Base-by-base conservation (phyloP, 176 grass and related monocot species). In the Urochloa ruziziensis region DNA sequence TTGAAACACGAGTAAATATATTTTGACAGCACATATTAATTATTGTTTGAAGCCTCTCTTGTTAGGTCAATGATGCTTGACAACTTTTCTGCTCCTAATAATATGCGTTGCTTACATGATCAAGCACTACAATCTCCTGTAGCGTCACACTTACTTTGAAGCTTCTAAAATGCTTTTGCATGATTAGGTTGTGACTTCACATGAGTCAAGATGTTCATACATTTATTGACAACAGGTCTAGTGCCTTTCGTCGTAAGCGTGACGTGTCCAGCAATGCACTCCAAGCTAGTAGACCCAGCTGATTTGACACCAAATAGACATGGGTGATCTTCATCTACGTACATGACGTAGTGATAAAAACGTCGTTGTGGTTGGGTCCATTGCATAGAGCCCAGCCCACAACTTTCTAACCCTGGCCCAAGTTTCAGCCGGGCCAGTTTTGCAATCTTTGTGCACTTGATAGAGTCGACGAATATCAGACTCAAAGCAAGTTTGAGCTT, bases 61-160 rank as follows among this genome's bases (percentile, higher is more conserved):
- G 0, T 10, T 74, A 2, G 71, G 5, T 35, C 30, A 54, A 7
- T 65, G 17, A 35, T 65, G 62, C 70, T 33, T 34, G 46, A 1
- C 70, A 33, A 32, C 70, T 73, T 71, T 71, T 52, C 27, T 51
- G 18, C 18, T 73, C 28, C 46, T 10, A 23, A 51, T 52, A 73
- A 73, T 30, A 16, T 30, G 30, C 18, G 29, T 34, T 73, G 69
- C 43, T 73, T 29, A 73, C 19, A 75, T 37, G 49, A 74, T 56
- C 72, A 56, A 56, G 7, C 49, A 57, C 72, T 75, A 57, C 72
- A n/a, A 71, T 75, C 72, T 74, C 71, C 28, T 53, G 71, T 35
- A 14, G 17, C 61, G 29, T 32, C 25, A 60, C 54, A 60, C 12
- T 25, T 60, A 14, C 35, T 42, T 60, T 39, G 35, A 39, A 76